Base-by-base conservation (phyloP, 2,329 filamentous ascomycete genomes). In the Aspergillus eucalypticola region DNA sequence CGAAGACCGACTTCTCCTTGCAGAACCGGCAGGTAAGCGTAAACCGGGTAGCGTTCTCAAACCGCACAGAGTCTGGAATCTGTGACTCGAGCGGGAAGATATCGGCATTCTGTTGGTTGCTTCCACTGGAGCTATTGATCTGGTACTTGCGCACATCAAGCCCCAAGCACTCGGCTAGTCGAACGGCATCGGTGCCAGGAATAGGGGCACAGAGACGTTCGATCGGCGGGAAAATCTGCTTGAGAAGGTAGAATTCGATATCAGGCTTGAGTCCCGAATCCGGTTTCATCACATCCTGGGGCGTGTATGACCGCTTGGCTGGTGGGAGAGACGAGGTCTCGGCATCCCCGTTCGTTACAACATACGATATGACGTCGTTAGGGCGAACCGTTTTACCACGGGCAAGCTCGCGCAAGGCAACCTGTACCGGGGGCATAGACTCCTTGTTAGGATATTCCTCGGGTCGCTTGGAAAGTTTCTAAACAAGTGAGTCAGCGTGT, bases 151-250 rank as follows among this genome's bases (percentile, higher is more conserved):
- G 87, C 25, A 91, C 88, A 75, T 99, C 95, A 25, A 99, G 87
- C 2, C 95, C 95, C 13, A 99, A 86, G 74, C 95, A 96, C 73
- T 97, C 93, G 2, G 95, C 95, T 8, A 99, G 84, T 65, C 93
- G 88, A 1, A 91, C 87, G 7, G 94, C 90, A 64, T 96, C 96
- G 1, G 95, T 99, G 60, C 95, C 95, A 13, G 87, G 86, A 70
- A 99, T 97, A 61, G 96, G 96, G 62, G 94, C 95, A 74, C 95
- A 99, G 21, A 99, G 88, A 83, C 95, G 91, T 79, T 99, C 95
- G 25, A 99, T 95, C 0, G 95, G 95, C 10, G 95, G 95, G 78
- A 99, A 92, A 60, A 99, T 97, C 77, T 99, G 95, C 81, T 99
- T 99, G 81, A 92, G 90, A 41, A 99, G 86, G 76, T 99, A 99